These are phyloP conservation scores for Coprinopsis strossmayeri DNA, from an alignment of 768 basidiomycete genomes.

Conservation along the genomic window DNA sequence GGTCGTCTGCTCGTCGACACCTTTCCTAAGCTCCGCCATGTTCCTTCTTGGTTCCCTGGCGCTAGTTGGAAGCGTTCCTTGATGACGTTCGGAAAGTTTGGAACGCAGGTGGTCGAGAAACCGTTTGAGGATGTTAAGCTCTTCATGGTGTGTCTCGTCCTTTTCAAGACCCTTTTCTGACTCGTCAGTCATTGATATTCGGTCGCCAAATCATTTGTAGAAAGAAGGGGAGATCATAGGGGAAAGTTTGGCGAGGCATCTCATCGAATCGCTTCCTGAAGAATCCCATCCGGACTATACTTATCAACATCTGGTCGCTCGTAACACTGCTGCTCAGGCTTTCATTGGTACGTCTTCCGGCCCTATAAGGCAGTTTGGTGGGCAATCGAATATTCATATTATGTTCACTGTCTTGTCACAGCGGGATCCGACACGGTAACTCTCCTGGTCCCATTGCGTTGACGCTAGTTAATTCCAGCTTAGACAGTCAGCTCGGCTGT, in stretches of 20 bases:
- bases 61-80: constrained; percentile 32
- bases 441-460: not conserved
- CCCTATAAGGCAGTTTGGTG: too few relatives aligned
- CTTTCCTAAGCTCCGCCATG: constrained; percentile 19
- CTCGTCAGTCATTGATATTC: too few relatives aligned
- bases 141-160: constrained; percentile 8
- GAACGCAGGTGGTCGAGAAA: constrained; percentile 8
- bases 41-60: constrained; percentile 36
- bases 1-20: constrained; percentile 25
- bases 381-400: not conserved
- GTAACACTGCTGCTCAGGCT: not conserved
- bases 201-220: too few relatives aligned
- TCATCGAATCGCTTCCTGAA: constrained; percentile 9
- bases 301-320: constrained; percentile 11
- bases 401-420: too few relatives aligned
- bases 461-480: too few relatives aligned
- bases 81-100: constrained; percentile 2
- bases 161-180: too few relatives aligned
- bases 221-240: not conserved
- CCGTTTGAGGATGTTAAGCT: constrained; percentile 13
- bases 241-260: not conserved
- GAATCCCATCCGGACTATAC: constrained; percentile 4
- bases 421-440: constrained; percentile 23
- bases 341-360: not conserved
- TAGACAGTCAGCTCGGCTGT: constrained; percentile 26